Conservation (phyloP, 208 protist genomes). For the Leishmania tarentolae region DNA sequence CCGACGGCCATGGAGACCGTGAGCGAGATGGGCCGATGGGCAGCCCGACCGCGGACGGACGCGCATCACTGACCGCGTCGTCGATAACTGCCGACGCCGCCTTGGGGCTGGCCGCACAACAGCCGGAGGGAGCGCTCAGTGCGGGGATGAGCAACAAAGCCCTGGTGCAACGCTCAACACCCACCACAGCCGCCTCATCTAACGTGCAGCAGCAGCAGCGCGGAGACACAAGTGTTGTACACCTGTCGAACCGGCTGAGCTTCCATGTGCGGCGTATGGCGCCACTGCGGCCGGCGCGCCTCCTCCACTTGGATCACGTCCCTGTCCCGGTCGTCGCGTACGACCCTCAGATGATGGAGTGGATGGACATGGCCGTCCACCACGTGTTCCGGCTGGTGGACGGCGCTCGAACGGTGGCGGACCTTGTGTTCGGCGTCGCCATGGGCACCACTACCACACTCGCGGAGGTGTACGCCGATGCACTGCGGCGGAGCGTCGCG, state of each 20-base stretch:
- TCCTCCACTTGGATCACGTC: constrained; percentile 55
- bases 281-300: constrained; percentile 40
- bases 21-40: neutral
- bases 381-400: constrained; percentile 67
- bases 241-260: constrained; percentile 54
- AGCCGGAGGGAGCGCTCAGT: neutral
- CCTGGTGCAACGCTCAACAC: neutral
- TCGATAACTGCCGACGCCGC: neutral
- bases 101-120: neutral
- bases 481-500: constrained; percentile 25
- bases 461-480: constrained; percentile 44
- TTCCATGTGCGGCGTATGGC: constrained; percentile 70
- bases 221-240: constrained; percentile 33
- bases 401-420: constrained; percentile 66
- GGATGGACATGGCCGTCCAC: constrained; percentile 69
- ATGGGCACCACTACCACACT: constrained; percentile 48
- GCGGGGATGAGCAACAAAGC: neutral
- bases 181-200: neutral
- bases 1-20: neutral
- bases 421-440: constrained; percentile 61
- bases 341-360: constrained; percentile 43
- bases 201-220: constrained; percentile 4
- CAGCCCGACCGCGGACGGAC: neutral
- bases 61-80: constrained; percentile 12
- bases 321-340: constrained; percentile 59